A percentile compares a stretch with the other conserved stretches of the same genome.
phyloP scores from a whole-genome alignment of 495 filamentous ascomycete genomes.

The Penicillium odoratum region DNA sequence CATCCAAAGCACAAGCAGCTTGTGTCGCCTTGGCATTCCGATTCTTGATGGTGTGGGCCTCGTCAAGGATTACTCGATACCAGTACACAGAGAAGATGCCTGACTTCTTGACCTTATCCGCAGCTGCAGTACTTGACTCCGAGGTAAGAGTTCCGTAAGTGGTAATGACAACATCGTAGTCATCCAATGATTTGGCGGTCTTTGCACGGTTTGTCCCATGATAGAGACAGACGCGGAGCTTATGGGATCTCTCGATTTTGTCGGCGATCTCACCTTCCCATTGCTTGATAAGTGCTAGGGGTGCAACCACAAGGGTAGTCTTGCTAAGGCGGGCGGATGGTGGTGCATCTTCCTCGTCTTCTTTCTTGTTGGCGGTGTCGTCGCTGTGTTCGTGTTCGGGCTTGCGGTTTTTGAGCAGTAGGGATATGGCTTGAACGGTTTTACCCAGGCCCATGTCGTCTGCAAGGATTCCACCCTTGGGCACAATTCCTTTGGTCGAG shows the following conservation, averaged over 20 bases:
- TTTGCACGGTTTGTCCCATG: slow-evolving; percentile 87
- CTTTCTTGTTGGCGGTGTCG: slow-evolving; percentile 24
- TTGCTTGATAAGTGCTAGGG: slow-evolving; percentile 91
- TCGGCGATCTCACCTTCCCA: slow-evolving; percentile 92
- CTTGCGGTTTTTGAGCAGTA: slow-evolving; percentile 81
- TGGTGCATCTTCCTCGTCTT: slow-evolving; percentile 45
- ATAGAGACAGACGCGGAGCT: slow-evolving; percentile 78
- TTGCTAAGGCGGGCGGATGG: slow-evolving; percentile 64
- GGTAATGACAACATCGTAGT: slow-evolving; percentile 95
- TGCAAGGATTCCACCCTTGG: slow-evolving; percentile 85
- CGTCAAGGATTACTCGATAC: slow-evolving; percentile 94
- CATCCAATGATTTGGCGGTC: slow-evolving; percentile 65
- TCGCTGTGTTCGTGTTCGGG: slow-evolving; percentile 52
- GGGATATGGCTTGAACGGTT: slow-evolving; percentile 83
- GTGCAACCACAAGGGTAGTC: slow-evolving; percentile 89
- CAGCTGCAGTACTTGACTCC: slow-evolving; percentile 64
- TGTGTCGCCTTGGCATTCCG: slow-evolving; percentile 92
- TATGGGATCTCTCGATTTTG: slow-evolving; percentile 67
- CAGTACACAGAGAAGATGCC: slow-evolving; percentile 91
- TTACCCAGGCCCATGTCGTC: slow-evolving; percentile 97
- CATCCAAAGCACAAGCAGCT: slow-evolving; percentile 75
- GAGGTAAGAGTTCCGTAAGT: slow-evolving; percentile 95
- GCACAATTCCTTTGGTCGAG: slow-evolving; percentile 71
- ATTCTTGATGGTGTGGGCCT: slow-evolving; percentile 98
- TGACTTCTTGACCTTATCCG: slow-evolving; percentile 62